Evolutionary conservation across 768 basidiomycete species (phyloP), one percentile per base, ranked within the genome.

Genomic region (Lactarius deliciosus): DNA sequence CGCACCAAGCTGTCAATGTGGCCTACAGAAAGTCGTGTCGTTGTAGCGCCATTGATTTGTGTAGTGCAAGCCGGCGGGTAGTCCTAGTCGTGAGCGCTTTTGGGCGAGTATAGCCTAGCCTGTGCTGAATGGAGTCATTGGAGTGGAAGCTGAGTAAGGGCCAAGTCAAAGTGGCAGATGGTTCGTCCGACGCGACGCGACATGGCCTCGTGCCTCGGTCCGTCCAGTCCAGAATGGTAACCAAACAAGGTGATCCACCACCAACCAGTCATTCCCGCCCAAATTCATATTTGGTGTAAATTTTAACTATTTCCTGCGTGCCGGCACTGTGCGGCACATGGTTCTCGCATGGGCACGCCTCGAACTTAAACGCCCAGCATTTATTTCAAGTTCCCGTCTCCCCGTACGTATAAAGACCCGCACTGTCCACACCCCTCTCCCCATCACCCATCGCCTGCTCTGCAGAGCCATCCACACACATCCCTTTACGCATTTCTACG

Each of bases 291-390:
- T 53, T 53, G 25, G 25, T 53, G 50, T 11, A 28, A 22, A 56
- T 22, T 63, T 13, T 16, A 57, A 34, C 40, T 57, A n/a, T 45
- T 30, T 40, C 30, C 59, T 54, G 16, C 15, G 18, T 66, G 55
- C 60, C 65, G 56, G 61, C 32, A 32, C 32, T 32, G 30, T 30
- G 32, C 32, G 32, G 32, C 53, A 60, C 41, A 61, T 50, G 57
- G 60, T 54, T 34, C 55, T 61, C 47, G 43, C 34, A 38, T 66
- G 36, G 55, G 47, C 65, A 40, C 45, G 55, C 15, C 40, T 64
- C n/a, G 25, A 59, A 41, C 41, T 60, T 67, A 64, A 64, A 68
- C 66, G 66, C 66, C 58, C 58, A 60, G 2, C 20, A 25, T 60
- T 50, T 28, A 40, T 64, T 63, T 50, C 43, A 43, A 20, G 43